Evolutionary conservation across 148 eudicot genomes (phyloP).

Genomic region (Rheum nobile): DNA sequence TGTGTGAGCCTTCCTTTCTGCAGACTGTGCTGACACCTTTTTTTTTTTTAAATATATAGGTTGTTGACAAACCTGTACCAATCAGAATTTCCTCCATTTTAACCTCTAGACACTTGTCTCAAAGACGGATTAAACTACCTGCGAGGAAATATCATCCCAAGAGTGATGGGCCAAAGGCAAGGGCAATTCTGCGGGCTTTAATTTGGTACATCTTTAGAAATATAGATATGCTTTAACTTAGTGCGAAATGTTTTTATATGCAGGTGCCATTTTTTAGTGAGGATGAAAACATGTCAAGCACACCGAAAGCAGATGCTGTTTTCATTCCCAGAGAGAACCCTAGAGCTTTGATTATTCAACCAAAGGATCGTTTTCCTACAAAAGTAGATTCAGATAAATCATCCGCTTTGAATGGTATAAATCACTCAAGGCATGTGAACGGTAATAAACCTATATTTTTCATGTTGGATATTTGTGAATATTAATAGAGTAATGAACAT

Average conservation of each 20-base stretch:
- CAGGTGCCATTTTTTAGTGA: constrained; percentile 81
- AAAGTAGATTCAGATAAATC: constrained; percentile 32
- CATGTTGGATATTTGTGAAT: neutral
- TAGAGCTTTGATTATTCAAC: constrained; percentile 77
- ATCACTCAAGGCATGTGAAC: constrained; percentile 35
- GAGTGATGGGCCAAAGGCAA: constrained; percentile 66
- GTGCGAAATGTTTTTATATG: neutral
- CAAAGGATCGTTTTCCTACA: constrained; percentile 61
- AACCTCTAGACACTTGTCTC: constrained; percentile 90
- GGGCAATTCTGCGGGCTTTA: constrained; percentile 2
- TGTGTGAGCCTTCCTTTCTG: neutral
- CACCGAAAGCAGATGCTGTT: constrained; percentile 87
- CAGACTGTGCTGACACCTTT: constrained; percentile 5
- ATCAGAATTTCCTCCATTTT: constrained; percentile 73
- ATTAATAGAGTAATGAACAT: neutral
- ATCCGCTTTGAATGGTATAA: constrained; percentile 29
- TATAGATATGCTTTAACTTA: neutral
- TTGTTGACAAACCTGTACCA: constrained; percentile 86
- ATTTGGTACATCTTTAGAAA: neutral
- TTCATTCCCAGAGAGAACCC: constrained; percentile 95
- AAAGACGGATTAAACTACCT: constrained; percentile 78
- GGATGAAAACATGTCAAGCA: constrained; percentile 72
- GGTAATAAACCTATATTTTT: constrained; percentile 32
- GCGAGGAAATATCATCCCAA: constrained; percentile 86
- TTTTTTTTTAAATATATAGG: constrained; percentile 25